A percentile compares a stretch with the other conserved stretches of the same genome.
phyloP scores from a whole-genome alignment of 2,329 filamentous ascomycete genomes.

The Epicoccum nigrum region DNA sequence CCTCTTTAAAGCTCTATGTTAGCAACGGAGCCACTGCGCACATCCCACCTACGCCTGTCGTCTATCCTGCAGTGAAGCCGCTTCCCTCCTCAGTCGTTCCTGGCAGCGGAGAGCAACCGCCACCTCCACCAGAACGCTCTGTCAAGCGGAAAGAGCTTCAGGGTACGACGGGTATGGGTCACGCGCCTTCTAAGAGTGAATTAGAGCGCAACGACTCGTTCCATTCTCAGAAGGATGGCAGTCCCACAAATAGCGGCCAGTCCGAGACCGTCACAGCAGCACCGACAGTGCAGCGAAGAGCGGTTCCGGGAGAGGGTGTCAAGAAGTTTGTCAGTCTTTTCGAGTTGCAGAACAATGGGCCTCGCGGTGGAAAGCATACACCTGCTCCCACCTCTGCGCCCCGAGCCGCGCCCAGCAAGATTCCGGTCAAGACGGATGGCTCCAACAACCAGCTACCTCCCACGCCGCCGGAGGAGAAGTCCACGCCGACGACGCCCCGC shows the following conservation, averaged over 20 bases:
- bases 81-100: constrained; percentile 18
- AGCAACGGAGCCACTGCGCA: constrained; percentile 49
- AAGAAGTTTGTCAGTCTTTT: constrained; percentile 40
- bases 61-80: constrained; percentile 6
- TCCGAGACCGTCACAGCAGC: constrained; percentile 2
- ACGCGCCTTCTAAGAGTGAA: constrained; percentile 30
- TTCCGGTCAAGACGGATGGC: background rate
- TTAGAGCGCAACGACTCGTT: constrained; percentile 38
- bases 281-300: constrained; percentile 34
- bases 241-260: background rate
- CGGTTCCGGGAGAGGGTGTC: constrained; percentile 24
- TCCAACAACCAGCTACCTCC: constrained; percentile 32
- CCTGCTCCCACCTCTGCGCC: constrained; percentile 29
- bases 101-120: constrained; percentile 39
- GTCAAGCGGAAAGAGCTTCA: constrained; percentile 25
- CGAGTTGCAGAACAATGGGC: constrained; percentile 36
- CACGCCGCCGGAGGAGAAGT: constrained; percentile 36
- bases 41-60: constrained; percentile 32
- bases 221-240: constrained; percentile 29
- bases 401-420: constrained; percentile 15
- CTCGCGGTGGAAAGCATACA: constrained; percentile 36
- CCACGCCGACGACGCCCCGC: constrained; percentile 23
- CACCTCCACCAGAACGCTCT: constrained; percentile 45
- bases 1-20: constrained; percentile 39
- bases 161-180: constrained; percentile 28